Base-by-base conservation (phyloP, 1,139 yeast species). In the Eremothecium coryli region DNA sequence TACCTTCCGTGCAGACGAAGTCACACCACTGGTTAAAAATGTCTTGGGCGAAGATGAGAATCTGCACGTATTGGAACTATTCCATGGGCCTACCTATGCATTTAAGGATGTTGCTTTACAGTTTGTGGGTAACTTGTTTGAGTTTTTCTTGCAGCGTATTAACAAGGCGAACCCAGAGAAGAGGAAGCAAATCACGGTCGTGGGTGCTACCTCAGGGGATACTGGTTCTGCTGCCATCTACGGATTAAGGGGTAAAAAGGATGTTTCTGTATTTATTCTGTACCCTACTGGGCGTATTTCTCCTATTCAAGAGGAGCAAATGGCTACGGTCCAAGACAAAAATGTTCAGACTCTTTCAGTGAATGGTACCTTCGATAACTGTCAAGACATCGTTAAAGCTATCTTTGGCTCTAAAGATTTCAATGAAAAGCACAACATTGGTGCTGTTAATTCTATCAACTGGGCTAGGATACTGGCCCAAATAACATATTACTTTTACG, bases 391-490 rank as follows among this genome's bases (percentile, higher is more conserved):
- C 40, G 97, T 90, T 44, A 93, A 90, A 64, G 82, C 81, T 53
- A 76, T 90, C 42, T 90, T 90, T 61, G 93, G 90, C 42, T 98
- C 90, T 60, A 66, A 62, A 37, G 85, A 80, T 45, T 90, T 90
- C 68, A 90, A 90, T 62, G 71, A 70, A 48, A 80, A 78, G 60
- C 82, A 86, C 64, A 95, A 88, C 53, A 82, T 90, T 39, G 98
- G 97, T 50, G 98, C 98, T 13, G 95, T 90, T 41, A 90, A 90
- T 65, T 88, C 97, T 33, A 90, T 90, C 60, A 90, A 90, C 69
- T 90, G 98, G 98, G 97, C 98, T 4, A 81, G 98, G 65, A 90
- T 90, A 47, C 71, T 90, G 50, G 96, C 98, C 27, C 98, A 90
- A 65, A 90, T 86, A 62, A 88, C 98, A 10, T 90, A 90, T 64